Evolutionary conservation across 2,329 filamentous ascomycete genomes (phyloP).

Genomic region (Talaromyces sp.): DNA sequence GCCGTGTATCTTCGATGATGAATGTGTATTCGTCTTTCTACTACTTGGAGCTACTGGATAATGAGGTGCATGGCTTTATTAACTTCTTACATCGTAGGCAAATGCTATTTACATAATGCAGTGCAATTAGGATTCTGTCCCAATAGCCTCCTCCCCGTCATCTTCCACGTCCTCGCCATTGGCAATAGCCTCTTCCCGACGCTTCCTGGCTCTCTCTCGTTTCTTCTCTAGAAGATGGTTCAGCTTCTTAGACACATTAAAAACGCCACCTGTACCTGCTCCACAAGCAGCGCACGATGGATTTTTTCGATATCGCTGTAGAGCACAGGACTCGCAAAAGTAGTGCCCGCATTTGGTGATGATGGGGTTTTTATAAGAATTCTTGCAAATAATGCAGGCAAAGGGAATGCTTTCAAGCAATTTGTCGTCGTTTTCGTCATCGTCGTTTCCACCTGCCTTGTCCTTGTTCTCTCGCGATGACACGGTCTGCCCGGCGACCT

Average conservation of each 20-base stretch:
- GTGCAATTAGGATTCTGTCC: background rate
- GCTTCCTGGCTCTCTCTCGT: conserved; percentile 51
- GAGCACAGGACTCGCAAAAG: conserved; percentile 86
- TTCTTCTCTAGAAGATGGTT: conserved; percentile 73
- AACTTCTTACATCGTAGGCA: background rate
- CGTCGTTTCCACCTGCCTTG: conserved; percentile 44
- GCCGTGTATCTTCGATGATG: background rate
- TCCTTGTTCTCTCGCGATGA: conserved; percentile 41
- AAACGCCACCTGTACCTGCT: conserved; percentile 78
- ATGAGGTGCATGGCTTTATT: background rate
- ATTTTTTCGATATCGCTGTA: conserved; percentile 80
- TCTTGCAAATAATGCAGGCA: conserved; percentile 79
- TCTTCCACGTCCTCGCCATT: conserved; percentile 48
- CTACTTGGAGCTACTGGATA: background rate
- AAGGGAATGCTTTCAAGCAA: conserved; percentile 82
- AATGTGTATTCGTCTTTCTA: background rate
- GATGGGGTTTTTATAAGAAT: conserved; percentile 72
- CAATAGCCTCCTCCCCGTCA: conserved; percentile 37
- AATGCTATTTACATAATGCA: background rate
- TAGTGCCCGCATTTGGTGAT: conserved; percentile 92
- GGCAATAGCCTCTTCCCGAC: conserved; percentile 49
- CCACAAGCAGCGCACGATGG: conserved; percentile 84
- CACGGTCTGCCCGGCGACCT: conserved; percentile 42
- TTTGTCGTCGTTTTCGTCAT: conserved; percentile 58
- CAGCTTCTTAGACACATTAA: conserved; percentile 79